A percentile compares a stretch with the other conserved stretches of the same genome.
phyloP scores from a whole-genome alignment of 2,329 filamentous ascomycete species.

The Fusarium chlamydosporum region DNA sequence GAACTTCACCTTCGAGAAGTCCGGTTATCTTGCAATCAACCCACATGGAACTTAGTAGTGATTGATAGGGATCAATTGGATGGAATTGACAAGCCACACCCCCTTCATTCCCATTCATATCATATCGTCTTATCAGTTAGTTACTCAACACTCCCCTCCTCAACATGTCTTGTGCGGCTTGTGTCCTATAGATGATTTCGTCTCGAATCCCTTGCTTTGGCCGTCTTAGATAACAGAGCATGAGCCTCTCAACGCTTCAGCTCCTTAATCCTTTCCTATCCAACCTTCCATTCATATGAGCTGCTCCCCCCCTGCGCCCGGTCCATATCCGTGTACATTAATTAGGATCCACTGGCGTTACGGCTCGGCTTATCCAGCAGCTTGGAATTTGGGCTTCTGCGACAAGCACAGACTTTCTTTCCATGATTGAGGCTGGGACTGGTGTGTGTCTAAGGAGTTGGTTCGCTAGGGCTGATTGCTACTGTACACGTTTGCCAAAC shows the following conservation, averaged over 20 bases:
- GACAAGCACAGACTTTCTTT: conserved; percentile 36
- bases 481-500: conserved; percentile 15
- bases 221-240: conserved; percentile 18
- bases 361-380: conserved; percentile 35
- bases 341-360: conserved; percentile 38
- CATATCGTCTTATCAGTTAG: conserved; percentile 29
- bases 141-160: conserved; percentile 38
- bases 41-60: conserved; percentile 9
- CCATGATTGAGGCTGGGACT: conserved; percentile 2
- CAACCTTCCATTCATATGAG: conserved; percentile 40
- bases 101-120: conserved; percentile 16
- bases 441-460: conserved; percentile 13
- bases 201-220: conserved; percentile 17
- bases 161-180: conserved; percentile 5
- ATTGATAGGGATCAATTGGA: conserved; percentile 37
- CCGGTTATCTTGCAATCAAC: conserved; percentile 26
- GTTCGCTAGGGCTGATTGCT: conserved; percentile 27
- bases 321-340: conserved; percentile 20
- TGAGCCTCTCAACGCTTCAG: conserved; percentile 16
- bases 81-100: conserved; percentile 29
- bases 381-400: conserved; percentile 45
- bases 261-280: conserved; percentile 36
- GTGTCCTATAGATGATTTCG: conserved; percentile 8
- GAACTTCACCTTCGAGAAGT: conserved; percentile 21
- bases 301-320: conserved; percentile 23